Conservation (phyloP, 495 filamentous ascomycete species). For the Aspergillus leporis region DNA sequence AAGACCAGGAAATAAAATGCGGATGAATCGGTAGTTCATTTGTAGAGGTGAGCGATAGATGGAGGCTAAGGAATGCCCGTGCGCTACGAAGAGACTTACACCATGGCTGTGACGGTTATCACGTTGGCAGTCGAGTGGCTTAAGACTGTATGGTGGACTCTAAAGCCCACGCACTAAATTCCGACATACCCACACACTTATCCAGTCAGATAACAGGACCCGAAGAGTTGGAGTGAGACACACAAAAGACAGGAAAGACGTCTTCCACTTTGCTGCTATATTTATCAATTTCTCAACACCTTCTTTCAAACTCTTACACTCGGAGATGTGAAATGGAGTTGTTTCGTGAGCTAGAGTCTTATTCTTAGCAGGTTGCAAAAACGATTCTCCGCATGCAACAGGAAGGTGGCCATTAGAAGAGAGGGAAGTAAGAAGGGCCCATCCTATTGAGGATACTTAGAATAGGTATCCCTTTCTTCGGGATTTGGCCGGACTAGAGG, state of each 20-base stretch:
- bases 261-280: slow-evolving; percentile 5
- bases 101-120: neutral
- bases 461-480: neutral
- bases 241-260: neutral
- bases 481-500: neutral
- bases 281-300: neutral
- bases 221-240: slow-evolving; percentile 9
- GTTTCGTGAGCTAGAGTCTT: neutral
- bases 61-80: neutral
- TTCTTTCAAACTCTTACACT: neutral
- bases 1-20: neutral
- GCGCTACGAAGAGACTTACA: neutral
- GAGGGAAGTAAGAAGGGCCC: neutral
- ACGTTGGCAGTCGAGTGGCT: neutral
- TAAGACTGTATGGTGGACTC: neutral
- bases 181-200: neutral
- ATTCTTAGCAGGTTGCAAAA: neutral
- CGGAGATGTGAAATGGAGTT: neutral
- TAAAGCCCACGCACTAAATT: neutral
- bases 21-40: neutral
- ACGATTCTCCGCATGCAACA: neutral
- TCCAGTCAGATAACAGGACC: neutral
- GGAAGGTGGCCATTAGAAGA: neutral
- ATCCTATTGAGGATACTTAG: neutral
- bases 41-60: neutral